These are phyloP conservation scores for Lactarius psammicola DNA, from an alignment of 768 basidiomycete species.

Conservation along the genomic window DNA sequence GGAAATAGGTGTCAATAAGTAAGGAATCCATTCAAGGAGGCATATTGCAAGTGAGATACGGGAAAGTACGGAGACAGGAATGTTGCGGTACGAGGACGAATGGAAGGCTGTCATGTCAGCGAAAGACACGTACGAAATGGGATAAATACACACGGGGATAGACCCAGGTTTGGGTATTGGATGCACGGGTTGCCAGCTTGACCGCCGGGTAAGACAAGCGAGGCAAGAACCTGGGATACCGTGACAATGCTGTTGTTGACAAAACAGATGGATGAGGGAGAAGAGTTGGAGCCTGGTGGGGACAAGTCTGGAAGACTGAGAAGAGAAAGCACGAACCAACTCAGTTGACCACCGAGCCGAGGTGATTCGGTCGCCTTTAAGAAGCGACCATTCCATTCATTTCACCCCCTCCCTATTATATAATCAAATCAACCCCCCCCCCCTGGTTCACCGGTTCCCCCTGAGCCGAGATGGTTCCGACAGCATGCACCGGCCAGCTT, in stretches of 20 bases:
- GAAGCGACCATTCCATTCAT: conserved; percentile 14
- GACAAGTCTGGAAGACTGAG: neutral
- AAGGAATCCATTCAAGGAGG: neutral
- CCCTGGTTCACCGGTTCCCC: neutral
- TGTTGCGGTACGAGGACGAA: conserved; percentile 1
- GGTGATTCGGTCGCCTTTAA: conserved; percentile 4
- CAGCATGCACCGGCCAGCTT: neutral
- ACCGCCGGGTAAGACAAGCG: neutral
- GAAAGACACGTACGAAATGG: neutral
- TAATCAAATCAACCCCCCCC: neutral
- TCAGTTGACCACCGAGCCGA: neutral
- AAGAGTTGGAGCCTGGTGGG: neutral
- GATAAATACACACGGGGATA: conserved; percentile 8
- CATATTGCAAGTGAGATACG: conserved; percentile 12
- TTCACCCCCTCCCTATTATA: conserved; percentile 1
- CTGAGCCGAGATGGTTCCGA: neutral
- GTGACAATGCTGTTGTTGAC: neutral
- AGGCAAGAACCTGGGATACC: neutral
- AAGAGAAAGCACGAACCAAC: neutral
- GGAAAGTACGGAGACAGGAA: conserved; percentile 7
- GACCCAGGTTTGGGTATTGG: neutral
- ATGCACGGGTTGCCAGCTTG: conserved; percentile 1
- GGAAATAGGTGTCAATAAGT: neutral
- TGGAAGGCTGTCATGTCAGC: conserved; percentile 11
- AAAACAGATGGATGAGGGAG: neutral